Percentiles rank a stretch among this genome's conserved stretches.
These are phyloP conservation scores for Mucor irregularis DNA, from an alignment of 371 early-diverging fungal genomes.

Conservation along the genomic window DNA sequence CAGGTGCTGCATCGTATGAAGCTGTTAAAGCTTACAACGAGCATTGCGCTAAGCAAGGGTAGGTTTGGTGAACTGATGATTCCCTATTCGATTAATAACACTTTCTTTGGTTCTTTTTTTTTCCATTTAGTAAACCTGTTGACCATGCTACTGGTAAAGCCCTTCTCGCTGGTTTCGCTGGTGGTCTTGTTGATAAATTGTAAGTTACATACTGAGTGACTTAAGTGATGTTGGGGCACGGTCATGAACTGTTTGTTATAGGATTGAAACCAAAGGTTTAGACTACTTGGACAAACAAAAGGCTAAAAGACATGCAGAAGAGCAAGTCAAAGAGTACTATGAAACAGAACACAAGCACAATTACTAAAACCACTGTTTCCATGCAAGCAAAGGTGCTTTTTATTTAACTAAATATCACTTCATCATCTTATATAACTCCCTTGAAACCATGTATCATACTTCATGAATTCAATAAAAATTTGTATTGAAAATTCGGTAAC, in stretches of 20 bases:
- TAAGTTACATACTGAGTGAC: conserved; percentile 1
- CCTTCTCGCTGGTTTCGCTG: conserved; percentile 54
- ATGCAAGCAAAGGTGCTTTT: too few relatives aligned
- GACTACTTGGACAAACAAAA: conserved; percentile 45
- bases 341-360: conserved; percentile 10
- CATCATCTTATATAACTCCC: too few relatives aligned
- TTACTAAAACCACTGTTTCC: not conserved
- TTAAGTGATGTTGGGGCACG: too few relatives aligned
- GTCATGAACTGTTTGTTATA: not conserved
- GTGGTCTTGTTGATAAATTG: conserved; percentile 53
- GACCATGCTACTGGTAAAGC: conserved; percentile 52
- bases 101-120: not conserved
- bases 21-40: conserved; percentile 52
- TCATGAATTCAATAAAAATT: too few relatives aligned
- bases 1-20: conserved; percentile 51
- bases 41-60: conserved; percentile 47
- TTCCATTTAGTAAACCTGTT: conserved; percentile 33
- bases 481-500: too few relatives aligned
- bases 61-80: not conserved
- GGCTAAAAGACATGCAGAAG: conserved; percentile 47
- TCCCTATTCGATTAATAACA: not conserved
- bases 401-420: too few relatives aligned
- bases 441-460: too few relatives aligned
- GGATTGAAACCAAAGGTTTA: conserved; percentile 55
- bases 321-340: conserved; percentile 32